Percentiles rank a stretch among this genome's conserved stretches.
Evolutionary conservation across 768 basidiomycete species (phyloP).

Genomic region (Tulasnella calospora): DNA sequence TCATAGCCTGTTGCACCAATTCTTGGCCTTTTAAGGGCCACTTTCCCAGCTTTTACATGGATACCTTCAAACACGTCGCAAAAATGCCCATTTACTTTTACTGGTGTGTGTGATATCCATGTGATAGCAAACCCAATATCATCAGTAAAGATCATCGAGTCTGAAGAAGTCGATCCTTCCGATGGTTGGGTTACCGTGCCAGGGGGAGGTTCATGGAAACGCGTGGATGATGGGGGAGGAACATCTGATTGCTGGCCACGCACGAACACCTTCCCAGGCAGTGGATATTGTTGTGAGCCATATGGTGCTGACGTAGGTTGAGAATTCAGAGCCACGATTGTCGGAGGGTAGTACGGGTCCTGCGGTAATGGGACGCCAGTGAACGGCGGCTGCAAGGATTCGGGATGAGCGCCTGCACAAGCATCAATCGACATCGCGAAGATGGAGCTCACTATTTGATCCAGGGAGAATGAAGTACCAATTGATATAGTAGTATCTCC

Average conservation of each 20-base stretch:
- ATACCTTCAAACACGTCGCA: not conserved
- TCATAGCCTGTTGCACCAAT: not conserved
- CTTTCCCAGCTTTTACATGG: not conserved
- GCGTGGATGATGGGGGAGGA: constrained; percentile 15
- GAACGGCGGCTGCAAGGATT: not conserved
- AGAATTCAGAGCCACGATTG: not conserved
- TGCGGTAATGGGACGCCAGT: not conserved
- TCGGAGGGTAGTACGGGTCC: not conserved
- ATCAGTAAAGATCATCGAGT: not conserved
- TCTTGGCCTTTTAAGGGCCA: not conserved
- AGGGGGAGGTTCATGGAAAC: constrained; percentile 6
- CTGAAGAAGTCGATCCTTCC: not conserved
- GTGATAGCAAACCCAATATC: not conserved
- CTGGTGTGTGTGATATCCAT: not conserved
- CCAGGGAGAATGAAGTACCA: not conserved
- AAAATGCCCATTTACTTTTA: not conserved
- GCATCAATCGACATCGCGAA: not conserved
- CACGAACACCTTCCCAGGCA: too few relatives aligned
- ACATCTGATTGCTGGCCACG: constrained; percentile 1
- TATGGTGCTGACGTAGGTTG: constrained; percentile 8
- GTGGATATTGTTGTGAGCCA: constrained; percentile 17
- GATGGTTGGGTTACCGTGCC: not conserved
- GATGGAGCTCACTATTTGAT: constrained; percentile 15
- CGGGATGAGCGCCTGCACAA: not conserved
- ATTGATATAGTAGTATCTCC: constrained; percentile 1